Percentiles rank a stretch among this genome's conserved stretches.
Conservation (phyloP, 2,329 filamentous ascomycete species). For the Trichoderma semiorbis region DNA sequence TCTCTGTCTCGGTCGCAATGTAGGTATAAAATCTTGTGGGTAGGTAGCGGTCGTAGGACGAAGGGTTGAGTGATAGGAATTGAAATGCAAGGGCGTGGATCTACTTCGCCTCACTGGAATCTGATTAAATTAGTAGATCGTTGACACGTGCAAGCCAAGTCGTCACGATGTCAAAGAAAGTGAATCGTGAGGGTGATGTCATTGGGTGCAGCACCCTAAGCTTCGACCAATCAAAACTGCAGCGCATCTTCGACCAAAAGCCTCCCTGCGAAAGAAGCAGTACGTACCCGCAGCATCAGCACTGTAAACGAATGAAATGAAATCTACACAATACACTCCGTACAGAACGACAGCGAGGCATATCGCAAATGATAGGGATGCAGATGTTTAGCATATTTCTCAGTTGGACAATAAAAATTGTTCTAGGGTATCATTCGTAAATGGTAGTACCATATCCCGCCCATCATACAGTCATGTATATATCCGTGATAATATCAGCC, state of each 20-base stretch:
- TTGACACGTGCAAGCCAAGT: conserved; percentile 13
- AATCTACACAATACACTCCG: too few species aligned
- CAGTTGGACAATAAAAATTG: background rate
- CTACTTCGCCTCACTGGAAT: background rate
- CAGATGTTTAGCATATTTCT: background rate
- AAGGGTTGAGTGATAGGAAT: background rate
- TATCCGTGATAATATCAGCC: background rate
- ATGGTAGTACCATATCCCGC: background rate
- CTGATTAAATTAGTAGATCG: background rate
- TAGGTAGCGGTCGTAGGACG: background rate
- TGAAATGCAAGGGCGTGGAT: too few species aligned
- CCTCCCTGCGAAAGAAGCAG: background rate
- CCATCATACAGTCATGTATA: background rate
- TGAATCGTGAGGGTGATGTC: conserved; percentile 14
- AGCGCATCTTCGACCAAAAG: background rate
- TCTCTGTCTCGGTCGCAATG: background rate
- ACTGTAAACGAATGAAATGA: background rate
- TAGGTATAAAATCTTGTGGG: background rate
- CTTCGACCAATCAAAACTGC: background rate
- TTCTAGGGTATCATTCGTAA: conserved; percentile 10
- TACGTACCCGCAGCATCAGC: background rate
- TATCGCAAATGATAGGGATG: background rate
- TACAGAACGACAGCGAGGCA: background rate
- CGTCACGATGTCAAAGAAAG: background rate
- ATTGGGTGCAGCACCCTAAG: conserved; percentile 3